These are phyloP conservation scores for Sphagnurus paluster DNA, from an alignment of 1,284 basidiomycete species.

Conservation along the genomic window DNA sequence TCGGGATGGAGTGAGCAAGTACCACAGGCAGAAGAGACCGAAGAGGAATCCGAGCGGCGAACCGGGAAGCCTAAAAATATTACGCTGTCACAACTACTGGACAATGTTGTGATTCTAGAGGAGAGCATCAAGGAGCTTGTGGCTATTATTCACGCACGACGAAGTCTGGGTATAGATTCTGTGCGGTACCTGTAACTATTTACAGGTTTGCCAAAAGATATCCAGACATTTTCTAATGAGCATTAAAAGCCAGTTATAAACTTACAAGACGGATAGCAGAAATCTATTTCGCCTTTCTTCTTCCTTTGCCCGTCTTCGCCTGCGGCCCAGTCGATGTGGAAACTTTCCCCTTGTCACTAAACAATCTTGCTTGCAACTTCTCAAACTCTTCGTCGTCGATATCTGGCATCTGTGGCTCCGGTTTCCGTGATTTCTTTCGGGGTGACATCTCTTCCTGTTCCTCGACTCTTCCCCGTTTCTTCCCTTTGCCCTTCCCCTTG, in stretches of 20 bases:
- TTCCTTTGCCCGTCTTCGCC: slow-evolving; percentile 30
- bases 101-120: slow-evolving; percentile 95
- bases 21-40: slow-evolving; percentile 21
- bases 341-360: slow-evolving; percentile 42
- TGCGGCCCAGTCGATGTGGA: slow-evolving; percentile 27
- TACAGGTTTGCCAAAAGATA: slow-evolving; percentile 13
- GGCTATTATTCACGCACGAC: slow-evolving; percentile 83
- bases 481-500: slow-evolving; percentile 49
- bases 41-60: slow-evolving; percentile 30
- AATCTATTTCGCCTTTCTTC: slow-evolving; percentile 19
- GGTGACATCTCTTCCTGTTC: slow-evolving; percentile 30
- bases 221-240: slow-evolving; percentile 2
- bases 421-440: slow-evolving; percentile 46
- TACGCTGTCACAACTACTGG: slow-evolving; percentile 83
- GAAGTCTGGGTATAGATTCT: slow-evolving; percentile 86
- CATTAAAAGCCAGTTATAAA: not conserved
- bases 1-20: slow-evolving; percentile 55
- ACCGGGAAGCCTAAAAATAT: slow-evolving; percentile 46
- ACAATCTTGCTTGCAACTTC: slow-evolving; percentile 59
- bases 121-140: slow-evolving; percentile 94
- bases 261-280: not conserved
- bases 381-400: slow-evolving; percentile 72
- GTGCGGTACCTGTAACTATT: slow-evolving; percentile 64
- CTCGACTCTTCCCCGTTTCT: slow-evolving; percentile 49
- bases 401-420: slow-evolving; percentile 45